Percentiles rank a stretch among this genome's conserved stretches.
Evolutionary conservation across 1,139 yeast species (phyloP).

Genomic region (Magnusiomyces sp.): DNA sequence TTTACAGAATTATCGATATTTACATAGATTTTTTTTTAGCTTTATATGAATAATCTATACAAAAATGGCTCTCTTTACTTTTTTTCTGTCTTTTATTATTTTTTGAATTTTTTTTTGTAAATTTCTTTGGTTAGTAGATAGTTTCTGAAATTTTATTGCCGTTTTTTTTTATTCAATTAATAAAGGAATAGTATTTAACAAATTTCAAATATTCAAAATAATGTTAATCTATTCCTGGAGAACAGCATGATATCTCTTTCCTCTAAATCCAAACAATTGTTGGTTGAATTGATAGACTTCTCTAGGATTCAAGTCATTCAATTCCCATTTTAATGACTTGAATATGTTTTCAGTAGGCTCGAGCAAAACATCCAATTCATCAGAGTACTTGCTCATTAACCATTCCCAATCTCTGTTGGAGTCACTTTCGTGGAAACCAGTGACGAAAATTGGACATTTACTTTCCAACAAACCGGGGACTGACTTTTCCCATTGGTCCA

Average conservation of each 20-base stretch:
- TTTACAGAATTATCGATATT: no score
- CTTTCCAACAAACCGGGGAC: slow-evolving; percentile 82
- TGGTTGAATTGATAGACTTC: slow-evolving; percentile 90
- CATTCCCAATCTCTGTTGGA: slow-evolving; percentile 61
- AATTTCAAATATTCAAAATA: background rate
- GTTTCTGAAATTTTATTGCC: no score
- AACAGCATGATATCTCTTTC: slow-evolving; percentile 90
- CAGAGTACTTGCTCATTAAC: slow-evolving; percentile 54
- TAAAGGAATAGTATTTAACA: no score
- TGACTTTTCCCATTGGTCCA: slow-evolving; percentile 72
- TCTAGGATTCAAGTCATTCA: slow-evolving; percentile 83
- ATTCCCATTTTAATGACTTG: slow-evolving; percentile 87
- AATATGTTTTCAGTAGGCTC: slow-evolving; percentile 64
- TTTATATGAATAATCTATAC: no score
- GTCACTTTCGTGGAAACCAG: slow-evolving; percentile 81
- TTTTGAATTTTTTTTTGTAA: no score
- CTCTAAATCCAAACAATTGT: slow-evolving; percentile 83
- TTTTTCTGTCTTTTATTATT: no score
- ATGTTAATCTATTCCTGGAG: slow-evolving; percentile 18
- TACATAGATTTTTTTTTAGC: no score
- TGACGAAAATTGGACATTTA: slow-evolving; percentile 83
- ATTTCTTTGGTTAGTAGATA: no score
- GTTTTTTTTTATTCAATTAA: no score
- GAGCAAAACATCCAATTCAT: slow-evolving; percentile 76
- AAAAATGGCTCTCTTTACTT: no score